These are phyloP conservation scores for Dryadomyces quercivorus DNA, from an alignment of 2,329 filamentous ascomycete genomes.

Conservation along the genomic window DNA sequence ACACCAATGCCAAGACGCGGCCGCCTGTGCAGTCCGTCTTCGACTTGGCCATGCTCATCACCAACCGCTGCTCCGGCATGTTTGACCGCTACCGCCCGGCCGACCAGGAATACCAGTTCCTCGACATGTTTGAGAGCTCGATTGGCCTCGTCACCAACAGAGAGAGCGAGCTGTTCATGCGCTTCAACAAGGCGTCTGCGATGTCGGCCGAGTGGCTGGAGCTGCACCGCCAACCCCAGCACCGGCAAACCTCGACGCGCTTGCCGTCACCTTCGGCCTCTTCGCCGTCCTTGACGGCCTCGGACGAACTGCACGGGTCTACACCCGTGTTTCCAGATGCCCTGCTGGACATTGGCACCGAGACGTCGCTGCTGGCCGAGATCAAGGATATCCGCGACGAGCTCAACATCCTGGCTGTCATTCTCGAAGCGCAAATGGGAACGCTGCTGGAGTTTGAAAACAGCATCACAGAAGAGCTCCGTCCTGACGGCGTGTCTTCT, in stretches of 20 bases:
- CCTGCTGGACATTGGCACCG: constrained; percentile 45
- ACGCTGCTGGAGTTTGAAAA: constrained; percentile 26
- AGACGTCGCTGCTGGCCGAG: constrained; percentile 49
- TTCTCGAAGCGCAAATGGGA: constrained; percentile 9
- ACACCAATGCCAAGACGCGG: constrained; percentile 51
- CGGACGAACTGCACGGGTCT: not conserved
- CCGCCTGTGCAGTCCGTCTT: constrained; percentile 48
- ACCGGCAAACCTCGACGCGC: not conserved
- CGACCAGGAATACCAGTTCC: constrained; percentile 49
- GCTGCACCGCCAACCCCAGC: constrained; percentile 19
- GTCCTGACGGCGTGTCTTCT: not conserved
- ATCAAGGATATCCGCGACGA: constrained; percentile 58
- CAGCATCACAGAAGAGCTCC: constrained; percentile 23
- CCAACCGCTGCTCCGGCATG: constrained; percentile 44
- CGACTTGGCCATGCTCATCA: constrained; percentile 50
- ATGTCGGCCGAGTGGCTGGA: constrained; percentile 43
- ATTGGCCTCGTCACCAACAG: constrained; percentile 42
- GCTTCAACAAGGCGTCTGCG: constrained; percentile 46
- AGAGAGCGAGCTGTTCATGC: constrained; percentile 45
- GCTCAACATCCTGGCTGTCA: constrained; percentile 46
- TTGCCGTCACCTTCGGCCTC: not conserved
- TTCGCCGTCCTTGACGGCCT: not conserved
- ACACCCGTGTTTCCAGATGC: constrained; percentile 34
- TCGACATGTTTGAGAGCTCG: constrained; percentile 55
- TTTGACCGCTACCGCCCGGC: constrained; percentile 47